Percentiles rank a stretch among this genome's conserved stretches.
Conservation (phyloP, 371 early-diverging fungal species). For the Rhizopus arrhizus region DNA sequence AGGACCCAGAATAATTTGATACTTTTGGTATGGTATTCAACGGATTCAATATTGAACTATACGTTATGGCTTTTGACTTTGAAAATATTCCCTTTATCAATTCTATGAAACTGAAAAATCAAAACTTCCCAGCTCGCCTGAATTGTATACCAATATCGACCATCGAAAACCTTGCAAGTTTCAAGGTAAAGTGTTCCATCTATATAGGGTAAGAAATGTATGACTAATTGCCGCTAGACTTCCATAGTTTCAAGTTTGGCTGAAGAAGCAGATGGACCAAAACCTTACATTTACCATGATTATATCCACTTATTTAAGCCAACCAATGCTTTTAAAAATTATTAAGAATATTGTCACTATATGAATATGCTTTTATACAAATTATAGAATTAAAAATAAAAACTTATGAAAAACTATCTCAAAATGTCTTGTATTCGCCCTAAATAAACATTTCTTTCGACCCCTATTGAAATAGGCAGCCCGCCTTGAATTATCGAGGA, state of each 20-base stretch:
- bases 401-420: constrained; percentile 11
- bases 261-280: constrained; percentile 16
- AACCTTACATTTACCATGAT: constrained; percentile 22
- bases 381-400: constrained; percentile 14
- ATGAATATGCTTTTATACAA: constrained; percentile 20
- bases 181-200: constrained; percentile 27
- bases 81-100: constrained; percentile 17
- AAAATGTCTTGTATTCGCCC: constrained; percentile 14
- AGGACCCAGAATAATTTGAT: constrained; percentile 21
- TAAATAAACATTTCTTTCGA: constrained; percentile 22
- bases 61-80: constrained; percentile 21
- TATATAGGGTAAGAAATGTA: constrained; percentile 16
- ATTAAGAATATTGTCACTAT: constrained; percentile 15
- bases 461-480: constrained; percentile 17
- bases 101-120: constrained; percentile 21
- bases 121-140: constrained; percentile 19
- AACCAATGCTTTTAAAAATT: constrained; percentile 15
- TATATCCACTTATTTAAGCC: constrained; percentile 17
- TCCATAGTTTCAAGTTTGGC: constrained; percentile 21
- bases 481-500: constrained; percentile 14
- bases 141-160: constrained; percentile 19
- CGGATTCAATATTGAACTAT: constrained; percentile 21
- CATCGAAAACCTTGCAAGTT: constrained; percentile 20
- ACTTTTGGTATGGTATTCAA: constrained; percentile 24
- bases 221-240: constrained; percentile 13